Evolutionary conservation across 768 basidiomycete species (phyloP), one percentile per base, ranked within the genome.

Genomic region (Gymnopilus dilepis): DNA sequence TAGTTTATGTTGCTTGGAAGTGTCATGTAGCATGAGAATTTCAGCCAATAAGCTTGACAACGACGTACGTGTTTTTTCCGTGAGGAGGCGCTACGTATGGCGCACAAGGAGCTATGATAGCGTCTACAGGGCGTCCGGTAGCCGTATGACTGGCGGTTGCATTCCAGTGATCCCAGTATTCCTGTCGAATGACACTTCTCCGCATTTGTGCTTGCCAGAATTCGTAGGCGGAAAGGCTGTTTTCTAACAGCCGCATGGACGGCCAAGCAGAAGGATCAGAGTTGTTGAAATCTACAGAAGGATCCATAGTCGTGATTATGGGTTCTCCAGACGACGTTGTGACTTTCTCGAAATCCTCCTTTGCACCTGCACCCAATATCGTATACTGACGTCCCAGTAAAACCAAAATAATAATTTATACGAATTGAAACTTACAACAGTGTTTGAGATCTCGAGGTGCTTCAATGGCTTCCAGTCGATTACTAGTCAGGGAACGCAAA

Each of bases 121-220:
- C 91, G 69, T 94, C 92, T 6, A 93, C 82, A 6, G 90, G 88
- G 1, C 92, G 75, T 2, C 88, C 89, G 0, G 90, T 93, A 0
- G 83, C 84, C 0, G 90, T 92, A 12, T 65, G 43, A 0, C 55
- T 62, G 11, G 65, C 74, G 0, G 87, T 88, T 4, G 73, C 77
- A 52, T 86, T 80, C 91, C 90, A 92, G 50, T 84, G 74, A 45
- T 86, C 81, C 50, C 90, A 72, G 67, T 91, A 86, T 50, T 80
- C 77, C 64, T 85, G 77, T 26, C 89, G 81, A 30, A 89, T 63
- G 12, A 78, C 77, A 5, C 72, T 73, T 66, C 80, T 82, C 66
- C 70, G 67, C 65, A 82, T 85, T 24, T 90, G 88, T 6, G 85
- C 41, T 67, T 90, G 84, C 90, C 90, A 93, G 19, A 89, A 78